These are phyloP conservation scores for Climacium dendroides DNA, from an alignment of 225 moss, liverwort and hornwort species.

Conservation along the genomic window DNA sequence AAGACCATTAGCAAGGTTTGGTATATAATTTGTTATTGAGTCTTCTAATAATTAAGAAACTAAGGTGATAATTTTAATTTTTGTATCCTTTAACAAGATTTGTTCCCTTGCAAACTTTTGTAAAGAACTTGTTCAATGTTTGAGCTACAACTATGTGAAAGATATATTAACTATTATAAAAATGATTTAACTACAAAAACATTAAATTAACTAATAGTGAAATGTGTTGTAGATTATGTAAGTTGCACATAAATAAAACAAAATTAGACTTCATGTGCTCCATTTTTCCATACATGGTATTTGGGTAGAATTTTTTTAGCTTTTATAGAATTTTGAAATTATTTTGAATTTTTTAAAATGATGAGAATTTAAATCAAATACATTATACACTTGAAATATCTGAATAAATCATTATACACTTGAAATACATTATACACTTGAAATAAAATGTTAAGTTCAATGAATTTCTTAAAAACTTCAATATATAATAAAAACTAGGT, in stretches of 20 bases:
- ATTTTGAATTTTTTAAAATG: neutral
- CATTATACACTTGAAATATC: too few species aligned
- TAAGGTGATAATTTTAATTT: neutral
- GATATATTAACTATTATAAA: too few species aligned
- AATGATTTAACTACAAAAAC: neutral
- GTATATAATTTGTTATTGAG: neutral
- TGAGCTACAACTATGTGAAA: neutral
- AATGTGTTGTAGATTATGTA: neutral
- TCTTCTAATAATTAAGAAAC: neutral
- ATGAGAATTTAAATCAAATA: neutral
- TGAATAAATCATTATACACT: too few species aligned
- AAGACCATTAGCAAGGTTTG: neutral
- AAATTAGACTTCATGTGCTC: too few species aligned
- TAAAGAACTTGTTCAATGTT: neutral
- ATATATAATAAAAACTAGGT: neutral
- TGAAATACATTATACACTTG: neutral
- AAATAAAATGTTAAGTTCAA: neutral
- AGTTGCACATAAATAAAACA: too few species aligned
- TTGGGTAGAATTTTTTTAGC: neutral
- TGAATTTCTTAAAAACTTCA: neutral
- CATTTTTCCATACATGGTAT: too few species aligned
- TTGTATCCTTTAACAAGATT: neutral
- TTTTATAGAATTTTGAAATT: neutral
- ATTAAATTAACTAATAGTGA: too few species aligned
- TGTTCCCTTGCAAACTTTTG: neutral